These are phyloP conservation scores for Chaetoceros tenuissimus DNA, from an alignment of 108 stramenopile genomes.

Conservation along the genomic window DNA sequence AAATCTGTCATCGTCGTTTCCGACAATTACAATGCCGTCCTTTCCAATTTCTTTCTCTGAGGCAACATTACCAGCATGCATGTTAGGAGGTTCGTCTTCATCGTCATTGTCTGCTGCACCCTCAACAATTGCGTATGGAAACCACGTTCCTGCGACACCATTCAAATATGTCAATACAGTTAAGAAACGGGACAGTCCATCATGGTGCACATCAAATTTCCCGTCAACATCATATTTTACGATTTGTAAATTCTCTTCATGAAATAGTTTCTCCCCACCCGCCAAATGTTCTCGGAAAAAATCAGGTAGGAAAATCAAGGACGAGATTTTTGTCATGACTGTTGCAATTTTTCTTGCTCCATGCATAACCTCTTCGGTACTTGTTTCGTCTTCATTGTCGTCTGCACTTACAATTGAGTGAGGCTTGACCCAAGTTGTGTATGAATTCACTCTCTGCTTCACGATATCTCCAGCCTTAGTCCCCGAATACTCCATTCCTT, in stretches of 20 bases:
- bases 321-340: background rate
- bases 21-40: constrained; percentile 23
- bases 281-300: background rate
- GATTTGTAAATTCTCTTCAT: constrained; percentile 30
- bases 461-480: background rate
- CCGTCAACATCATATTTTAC: constrained; percentile 30
- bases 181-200: constrained; percentile 24
- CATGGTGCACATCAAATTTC: constrained; percentile 33
- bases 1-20: background rate
- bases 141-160: constrained; percentile 45
- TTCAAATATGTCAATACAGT: constrained; percentile 41
- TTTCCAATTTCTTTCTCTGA: constrained; percentile 6
- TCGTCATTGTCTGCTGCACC: constrained; percentile 1
- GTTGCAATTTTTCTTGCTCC: background rate
- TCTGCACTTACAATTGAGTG: background rate
- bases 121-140: constrained; percentile 25
- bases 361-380: background rate
- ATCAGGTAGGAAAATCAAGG: background rate
- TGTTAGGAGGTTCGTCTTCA: background rate
- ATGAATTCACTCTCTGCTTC: background rate
- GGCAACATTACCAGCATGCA: constrained; percentile 1
- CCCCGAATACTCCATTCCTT: background rate
- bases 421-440: background rate
- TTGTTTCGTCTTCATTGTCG: background rate
- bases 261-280: background rate